Conservation (phyloP, 2,329 filamentous ascomycete genomes). For the Phialophora expanda region DNA sequence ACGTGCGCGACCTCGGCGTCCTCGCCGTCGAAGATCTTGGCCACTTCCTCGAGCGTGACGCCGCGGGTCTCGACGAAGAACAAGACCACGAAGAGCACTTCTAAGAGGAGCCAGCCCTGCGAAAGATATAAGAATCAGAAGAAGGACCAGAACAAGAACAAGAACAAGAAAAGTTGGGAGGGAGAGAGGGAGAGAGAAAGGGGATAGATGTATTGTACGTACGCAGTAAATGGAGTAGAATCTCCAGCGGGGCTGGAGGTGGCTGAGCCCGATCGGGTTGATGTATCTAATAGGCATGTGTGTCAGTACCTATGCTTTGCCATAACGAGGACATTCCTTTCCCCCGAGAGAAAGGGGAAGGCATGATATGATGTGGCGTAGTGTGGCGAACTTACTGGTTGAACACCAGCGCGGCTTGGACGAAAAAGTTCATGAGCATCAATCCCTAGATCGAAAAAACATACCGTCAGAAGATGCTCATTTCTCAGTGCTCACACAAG, state of each 20-base stretch:
- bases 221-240: constrained; percentile 33
- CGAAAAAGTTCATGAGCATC: constrained; percentile 33
- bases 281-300: constrained; percentile 40
- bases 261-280: constrained; percentile 29
- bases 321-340: no score
- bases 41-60: constrained; percentile 70
- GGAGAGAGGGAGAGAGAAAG: no score
- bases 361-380: background rate
- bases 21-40: constrained; percentile 64
- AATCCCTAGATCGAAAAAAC: constrained; percentile 40
- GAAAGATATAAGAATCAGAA: no score
- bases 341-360: constrained; percentile 1
- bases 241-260: constrained; percentile 29
- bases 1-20: constrained; percentile 35
- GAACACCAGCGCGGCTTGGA: constrained; percentile 32
- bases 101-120: constrained; percentile 21
- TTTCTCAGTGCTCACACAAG: background rate
- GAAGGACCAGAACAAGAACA: no score
- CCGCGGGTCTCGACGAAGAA: constrained; percentile 62
- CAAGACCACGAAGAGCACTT: constrained; percentile 46
- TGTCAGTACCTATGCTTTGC: background rate
- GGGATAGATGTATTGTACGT: constrained; percentile 7
- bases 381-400: constrained; percentile 22
- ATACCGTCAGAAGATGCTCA: background rate
- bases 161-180: no score